phyloP scores from a whole-genome alignment of 305 asterid species.

The Fraxinus nigra region DNA sequence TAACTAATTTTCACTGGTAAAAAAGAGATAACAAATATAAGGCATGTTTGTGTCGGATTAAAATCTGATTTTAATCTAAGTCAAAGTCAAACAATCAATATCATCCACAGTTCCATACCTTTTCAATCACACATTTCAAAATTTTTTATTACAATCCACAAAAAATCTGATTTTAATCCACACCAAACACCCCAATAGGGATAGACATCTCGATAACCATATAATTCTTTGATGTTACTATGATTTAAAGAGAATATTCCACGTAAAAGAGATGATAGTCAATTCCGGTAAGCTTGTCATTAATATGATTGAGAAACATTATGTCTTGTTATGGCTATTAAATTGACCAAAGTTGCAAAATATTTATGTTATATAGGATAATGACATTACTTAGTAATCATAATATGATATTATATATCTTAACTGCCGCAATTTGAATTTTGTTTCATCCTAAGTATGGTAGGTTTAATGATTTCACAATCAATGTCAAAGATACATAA shows the following conservation, averaged over 20 bases:
- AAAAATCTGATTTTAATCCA: too few species aligned
- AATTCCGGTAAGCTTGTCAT: not conserved
- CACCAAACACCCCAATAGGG: not conserved
- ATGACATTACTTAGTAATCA: constrained; percentile 18
- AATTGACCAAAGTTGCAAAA: constrained; percentile 10
- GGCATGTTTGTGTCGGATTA: too few species aligned
- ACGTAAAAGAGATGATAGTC: not conserved
- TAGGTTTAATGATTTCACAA: constrained; percentile 6
- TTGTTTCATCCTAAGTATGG: not conserved
- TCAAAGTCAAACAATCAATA: too few species aligned
- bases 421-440: constrained; percentile 16
- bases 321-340: not conserved
- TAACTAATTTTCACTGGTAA: not conserved
- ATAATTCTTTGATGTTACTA: not conserved
- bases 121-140: too few species aligned
- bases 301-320: not conserved
- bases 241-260: not conserved
- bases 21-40: too few species aligned
- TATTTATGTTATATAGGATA: constrained; percentile 10
- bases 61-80: too few species aligned
- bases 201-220: not conserved
- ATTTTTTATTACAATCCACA: too few species aligned
- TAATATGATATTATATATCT: constrained; percentile 1
- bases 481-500: constrained; percentile 24
- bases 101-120: too few species aligned